Evolutionary conservation across 371 early-diverging fungal species (phyloP).

Genomic region (Cokeromyces recurvatus): DNA sequence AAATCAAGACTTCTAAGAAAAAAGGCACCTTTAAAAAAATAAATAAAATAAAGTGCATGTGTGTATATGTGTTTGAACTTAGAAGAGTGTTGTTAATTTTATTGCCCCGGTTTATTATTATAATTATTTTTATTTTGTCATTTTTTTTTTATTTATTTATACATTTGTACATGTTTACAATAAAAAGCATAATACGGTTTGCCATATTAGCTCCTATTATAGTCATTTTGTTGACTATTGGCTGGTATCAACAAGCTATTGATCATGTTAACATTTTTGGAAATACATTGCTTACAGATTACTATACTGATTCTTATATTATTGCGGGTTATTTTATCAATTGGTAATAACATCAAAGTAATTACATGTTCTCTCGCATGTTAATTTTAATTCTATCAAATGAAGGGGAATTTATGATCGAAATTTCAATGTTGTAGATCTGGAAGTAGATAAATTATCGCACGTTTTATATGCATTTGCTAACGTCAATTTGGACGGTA

Average conservation of each 20-base stretch:
- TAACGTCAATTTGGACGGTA: conserved; percentile 64
- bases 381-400: too few species aligned
- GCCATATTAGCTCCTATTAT: conserved; percentile 22
- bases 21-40: conserved; percentile 1
- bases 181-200: conserved; percentile 9
- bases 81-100: too few species aligned
- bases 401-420: conserved; percentile 71
- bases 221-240: conserved; percentile 20
- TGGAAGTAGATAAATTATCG: conserved; percentile 57
- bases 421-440: conserved; percentile 52
- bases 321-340: conserved; percentile 36
- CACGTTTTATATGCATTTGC: conserved; percentile 89
- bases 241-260: conserved; percentile 28
- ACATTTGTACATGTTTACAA: not conserved
- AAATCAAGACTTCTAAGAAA: not conserved
- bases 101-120: not conserved
- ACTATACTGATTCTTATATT: conserved; percentile 7
- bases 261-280: conserved; percentile 5
- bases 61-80: conserved; percentile 6
- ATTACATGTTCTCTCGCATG: too few species aligned
- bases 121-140: not conserved
- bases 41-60: conserved; percentile 12
- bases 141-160: conserved; percentile 1
- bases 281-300: not conserved
- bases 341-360: conserved; percentile 13